phyloP scores from a whole-genome alignment of 176 grass and related monocot species.

The Oryza meyeriana region DNA sequence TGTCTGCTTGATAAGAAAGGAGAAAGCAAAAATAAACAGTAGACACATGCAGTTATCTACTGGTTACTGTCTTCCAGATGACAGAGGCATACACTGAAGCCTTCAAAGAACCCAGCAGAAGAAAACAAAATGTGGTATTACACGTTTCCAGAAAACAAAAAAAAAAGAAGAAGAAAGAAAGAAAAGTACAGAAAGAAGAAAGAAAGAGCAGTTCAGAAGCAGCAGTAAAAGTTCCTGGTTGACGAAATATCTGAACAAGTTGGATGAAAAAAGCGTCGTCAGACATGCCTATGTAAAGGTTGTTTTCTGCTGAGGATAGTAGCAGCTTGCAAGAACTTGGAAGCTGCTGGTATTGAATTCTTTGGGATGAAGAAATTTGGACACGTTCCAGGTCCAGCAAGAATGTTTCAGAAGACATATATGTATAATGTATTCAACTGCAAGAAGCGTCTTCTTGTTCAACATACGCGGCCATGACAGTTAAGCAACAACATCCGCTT shows the following conservation, averaged over 20 bases:
- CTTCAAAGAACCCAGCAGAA: neutral
- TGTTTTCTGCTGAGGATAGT: neutral
- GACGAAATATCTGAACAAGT: neutral
- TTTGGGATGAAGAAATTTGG: neutral
- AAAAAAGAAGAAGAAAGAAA: neutral
- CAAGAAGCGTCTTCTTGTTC: slow-evolving; percentile 1
- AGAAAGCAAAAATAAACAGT: neutral
- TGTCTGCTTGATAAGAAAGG: neutral
- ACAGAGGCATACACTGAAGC: slow-evolving; percentile 4
- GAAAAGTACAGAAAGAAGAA: neutral
- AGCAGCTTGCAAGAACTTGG: neutral
- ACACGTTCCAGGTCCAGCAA: neutral
- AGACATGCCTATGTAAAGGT: neutral
- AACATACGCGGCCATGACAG: neutral
- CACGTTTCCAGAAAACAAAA: neutral
- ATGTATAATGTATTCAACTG: slow-evolving; percentile 8
- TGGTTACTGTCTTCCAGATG: slow-evolving; percentile 10
- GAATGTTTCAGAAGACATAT: slow-evolving; percentile 17
- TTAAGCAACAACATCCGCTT: neutral
- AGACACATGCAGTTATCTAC: neutral
- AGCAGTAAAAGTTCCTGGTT: neutral
- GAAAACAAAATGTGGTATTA: neutral
- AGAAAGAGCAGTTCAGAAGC: neutral
- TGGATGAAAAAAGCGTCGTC: neutral
- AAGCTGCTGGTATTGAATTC: neutral